Evolutionary conservation across 306 rosid species (phyloP).

Genomic region (Fragaria vesca): DNA sequence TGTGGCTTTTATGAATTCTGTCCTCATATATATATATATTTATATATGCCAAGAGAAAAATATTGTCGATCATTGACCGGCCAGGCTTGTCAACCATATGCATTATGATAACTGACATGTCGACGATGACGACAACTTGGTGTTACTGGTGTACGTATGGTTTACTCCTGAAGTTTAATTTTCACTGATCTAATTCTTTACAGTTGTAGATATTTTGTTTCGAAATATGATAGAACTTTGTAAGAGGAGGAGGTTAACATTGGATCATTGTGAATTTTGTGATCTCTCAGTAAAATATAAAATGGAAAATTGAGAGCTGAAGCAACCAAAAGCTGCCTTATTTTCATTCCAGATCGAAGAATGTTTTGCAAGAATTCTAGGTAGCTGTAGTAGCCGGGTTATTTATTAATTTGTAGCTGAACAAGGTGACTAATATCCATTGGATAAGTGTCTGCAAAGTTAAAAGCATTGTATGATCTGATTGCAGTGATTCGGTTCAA

Average conservation of each 20-base stretch:
- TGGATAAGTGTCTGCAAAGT: conserved; percentile 25
- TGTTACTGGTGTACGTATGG: too few species aligned
- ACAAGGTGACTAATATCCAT: conserved; percentile 39
- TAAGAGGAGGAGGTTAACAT: too few species aligned
- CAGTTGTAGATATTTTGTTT: too few species aligned
- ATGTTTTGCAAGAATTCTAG: not conserved
- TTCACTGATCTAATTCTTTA: not conserved
- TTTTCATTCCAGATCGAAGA: not conserved
- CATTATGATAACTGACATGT: not conserved
- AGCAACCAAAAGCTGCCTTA: not conserved
- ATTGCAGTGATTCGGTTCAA: conserved; percentile 26
- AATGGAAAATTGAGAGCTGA: not conserved
- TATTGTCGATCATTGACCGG: not conserved
- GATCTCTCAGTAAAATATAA: not conserved
- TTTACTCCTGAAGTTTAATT: not conserved
- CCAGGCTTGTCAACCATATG: not conserved
- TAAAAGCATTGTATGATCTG: conserved; percentile 7
- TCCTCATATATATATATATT: not conserved
- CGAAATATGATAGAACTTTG: too few species aligned
- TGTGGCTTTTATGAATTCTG: not conserved
- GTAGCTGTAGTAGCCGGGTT: not conserved
- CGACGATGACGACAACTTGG: not conserved
- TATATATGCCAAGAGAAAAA: not conserved
- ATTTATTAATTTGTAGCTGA: not conserved
- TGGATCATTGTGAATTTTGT: not conserved